Evolutionary conservation across 2,329 filamentous ascomycete genomes (phyloP), one percentile per base, ranked within the genome.

Genomic region (Leptoxyphium fumago): DNA sequence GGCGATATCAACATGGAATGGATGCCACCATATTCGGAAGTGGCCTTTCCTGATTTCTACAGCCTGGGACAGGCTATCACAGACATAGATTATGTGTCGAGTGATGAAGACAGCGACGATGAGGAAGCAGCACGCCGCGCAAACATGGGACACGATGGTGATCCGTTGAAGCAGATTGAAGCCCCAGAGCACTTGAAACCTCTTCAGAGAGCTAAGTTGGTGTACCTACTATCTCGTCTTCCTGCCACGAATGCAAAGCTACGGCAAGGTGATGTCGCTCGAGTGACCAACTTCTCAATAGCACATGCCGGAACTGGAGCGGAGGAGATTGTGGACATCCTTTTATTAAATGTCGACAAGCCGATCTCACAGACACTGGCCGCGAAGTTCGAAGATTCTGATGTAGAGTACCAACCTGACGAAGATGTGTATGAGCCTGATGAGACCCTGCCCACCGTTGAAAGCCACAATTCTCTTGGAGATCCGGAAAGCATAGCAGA

Each of bases 321-420:
- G 10, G 84, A 93, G 50, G 91, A 96, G 65, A 81, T 95, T 30
- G 87, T 94, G n/a, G 77, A 89, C 41, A 77, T 94, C 64, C 79
- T 96, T 32, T 75, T 94, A 0, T 73, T 78, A 1, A 96, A 98
- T 55, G 72, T 96, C 29, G 72, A 82, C 46, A 77, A 73, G 42
- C 91, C 91, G 0, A 77, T 93, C 46, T 74, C 79, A 5, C 77
- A 81, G 51, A 84, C 79, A 1, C 49, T 51, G 13, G 74, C 73
- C 6, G 83, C 82, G 18, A 88, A 85, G 47, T 75, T 78, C 0
- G 68, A 74, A 44, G 64, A 65, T 28, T 53, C 52, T 1, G 67
- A 65, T 38, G 64, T 67, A 4, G 63, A 60, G 9, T 52, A 60
- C 10, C 55, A 59, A 11, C 61, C 56, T 14, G 58, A 57, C 4